These are phyloP conservation scores for Carex littledalei DNA, from an alignment of 176 grass and related monocot species.

Conservation along the genomic window DNA sequence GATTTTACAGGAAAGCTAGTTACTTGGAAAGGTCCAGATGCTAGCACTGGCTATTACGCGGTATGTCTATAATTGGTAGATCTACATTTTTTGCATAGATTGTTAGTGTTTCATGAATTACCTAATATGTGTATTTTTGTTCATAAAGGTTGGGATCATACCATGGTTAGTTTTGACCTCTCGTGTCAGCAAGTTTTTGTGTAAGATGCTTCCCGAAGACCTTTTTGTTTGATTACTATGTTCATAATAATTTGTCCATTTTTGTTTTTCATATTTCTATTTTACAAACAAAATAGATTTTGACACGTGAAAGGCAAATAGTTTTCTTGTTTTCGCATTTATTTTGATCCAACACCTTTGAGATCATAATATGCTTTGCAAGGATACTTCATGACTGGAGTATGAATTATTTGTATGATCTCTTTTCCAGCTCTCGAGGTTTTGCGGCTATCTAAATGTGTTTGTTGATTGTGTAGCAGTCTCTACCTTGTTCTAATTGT, in stretches of 20 bases:
- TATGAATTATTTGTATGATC: background rate
- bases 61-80: constrained; percentile 16
- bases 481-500: background rate
- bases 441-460: background rate
- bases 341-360: background rate
- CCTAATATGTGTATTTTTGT: background rate
- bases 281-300: constrained; percentile 8
- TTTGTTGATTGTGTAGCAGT: background rate
- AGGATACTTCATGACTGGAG: background rate
- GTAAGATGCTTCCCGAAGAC: constrained; percentile 34
- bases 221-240: constrained; percentile 19
- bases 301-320: background rate
- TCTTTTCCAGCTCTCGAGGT: background rate
- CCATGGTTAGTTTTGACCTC: constrained; percentile 85
- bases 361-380: background rate
- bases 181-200: constrained; percentile 60
- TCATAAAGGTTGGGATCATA: constrained; percentile 67
- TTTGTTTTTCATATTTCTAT: constrained; percentile 2
- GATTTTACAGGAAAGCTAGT: constrained; percentile 50
- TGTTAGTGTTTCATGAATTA: background rate
- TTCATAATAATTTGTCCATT: constrained; percentile 9
- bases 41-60: constrained; percentile 46
- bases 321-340: background rate
- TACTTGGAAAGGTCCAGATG: constrained; percentile 61
- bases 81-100: background rate